Evolutionary conservation across 805 yeast genomes (phyloP).

Genomic region (Yamadazyma takamatsuzukensis): DNA sequence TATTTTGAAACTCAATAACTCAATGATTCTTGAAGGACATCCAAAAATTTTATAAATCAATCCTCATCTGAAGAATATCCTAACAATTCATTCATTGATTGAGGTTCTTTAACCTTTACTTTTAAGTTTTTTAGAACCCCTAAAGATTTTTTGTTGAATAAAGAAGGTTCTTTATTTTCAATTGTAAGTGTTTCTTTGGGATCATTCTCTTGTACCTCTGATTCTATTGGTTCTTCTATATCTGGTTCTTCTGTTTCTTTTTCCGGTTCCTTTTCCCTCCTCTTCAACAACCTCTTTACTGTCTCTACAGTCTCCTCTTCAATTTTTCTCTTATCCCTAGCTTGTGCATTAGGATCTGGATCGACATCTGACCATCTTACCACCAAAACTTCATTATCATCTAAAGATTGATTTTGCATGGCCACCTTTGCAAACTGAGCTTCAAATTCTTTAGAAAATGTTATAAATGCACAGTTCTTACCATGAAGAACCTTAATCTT

Average conservation of each 20-base stretch:
- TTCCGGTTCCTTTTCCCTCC: slow-evolving; percentile 10
- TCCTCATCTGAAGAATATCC: slow-evolving; percentile 34
- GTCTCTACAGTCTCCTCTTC: slow-evolving; percentile 55
- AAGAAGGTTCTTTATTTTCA: not conserved
- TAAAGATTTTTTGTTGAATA: too few relatives aligned
- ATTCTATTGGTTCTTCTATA: slow-evolving; percentile 20
- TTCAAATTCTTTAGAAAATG: slow-evolving; percentile 59
- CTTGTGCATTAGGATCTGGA: slow-evolving; percentile 67
- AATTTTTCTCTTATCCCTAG: slow-evolving; percentile 43
- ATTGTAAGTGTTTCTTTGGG: slow-evolving; percentile 2
- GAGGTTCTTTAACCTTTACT: slow-evolving; percentile 6
- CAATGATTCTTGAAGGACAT: too few relatives aligned
- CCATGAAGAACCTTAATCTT: slow-evolving; percentile 56
- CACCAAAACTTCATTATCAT: slow-evolving; percentile 58
- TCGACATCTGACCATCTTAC: slow-evolving; percentile 90
- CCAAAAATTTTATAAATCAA: slow-evolving; percentile 11
- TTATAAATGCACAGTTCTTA: slow-evolving; percentile 76
- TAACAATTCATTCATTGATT: slow-evolving; percentile 16
- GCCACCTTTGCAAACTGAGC: slow-evolving; percentile 97
- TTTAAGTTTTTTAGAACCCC: too few relatives aligned
- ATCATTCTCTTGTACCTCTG: slow-evolving; percentile 7
- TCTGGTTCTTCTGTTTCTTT: slow-evolving; percentile 2
- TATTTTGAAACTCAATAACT: too few relatives aligned
- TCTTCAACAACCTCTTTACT: slow-evolving; percentile 39
- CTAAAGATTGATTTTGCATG: slow-evolving; percentile 76